These are phyloP conservation scores for Russula virescens DNA, from an alignment of 768 basidiomycete genomes.

Conservation along the genomic window DNA sequence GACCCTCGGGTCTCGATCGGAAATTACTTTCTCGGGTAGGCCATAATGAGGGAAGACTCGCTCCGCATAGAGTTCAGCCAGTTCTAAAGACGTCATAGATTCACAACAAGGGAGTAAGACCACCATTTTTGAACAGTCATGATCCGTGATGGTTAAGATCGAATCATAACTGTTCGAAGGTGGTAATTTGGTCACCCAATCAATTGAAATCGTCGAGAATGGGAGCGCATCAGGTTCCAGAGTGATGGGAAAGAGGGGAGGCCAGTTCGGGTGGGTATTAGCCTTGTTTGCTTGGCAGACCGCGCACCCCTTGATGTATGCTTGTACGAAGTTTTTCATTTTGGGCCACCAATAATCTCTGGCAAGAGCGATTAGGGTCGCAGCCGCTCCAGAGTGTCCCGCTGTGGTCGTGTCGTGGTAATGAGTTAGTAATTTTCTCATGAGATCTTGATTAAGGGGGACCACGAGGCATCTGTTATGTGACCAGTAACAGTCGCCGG, in stretches of 20 bases:
- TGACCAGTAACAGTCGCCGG: no score
- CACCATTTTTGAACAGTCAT: no score
- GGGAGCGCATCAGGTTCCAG: neutral
- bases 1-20: neutral
- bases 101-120: no score
- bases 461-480: no score
- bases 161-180: neutral
- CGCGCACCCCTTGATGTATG: neutral
- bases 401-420: neutral
- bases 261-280: neutral
- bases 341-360: neutral
- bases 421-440: no score
- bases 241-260: neutral
- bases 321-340: neutral
- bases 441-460: no score
- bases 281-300: neutral
- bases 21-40: neutral
- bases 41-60: no score
- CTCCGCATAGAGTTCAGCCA: no score
- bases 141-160: neutral
- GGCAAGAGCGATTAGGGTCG: neutral
- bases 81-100: no score
- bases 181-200: neutral
- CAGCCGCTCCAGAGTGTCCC: neutral
- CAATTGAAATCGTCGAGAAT: neutral